Evolutionary conservation across 2,329 filamentous ascomycete genomes (phyloP), one percentile per base, ranked within the genome.

Genomic region (Daldinia sp.): DNA sequence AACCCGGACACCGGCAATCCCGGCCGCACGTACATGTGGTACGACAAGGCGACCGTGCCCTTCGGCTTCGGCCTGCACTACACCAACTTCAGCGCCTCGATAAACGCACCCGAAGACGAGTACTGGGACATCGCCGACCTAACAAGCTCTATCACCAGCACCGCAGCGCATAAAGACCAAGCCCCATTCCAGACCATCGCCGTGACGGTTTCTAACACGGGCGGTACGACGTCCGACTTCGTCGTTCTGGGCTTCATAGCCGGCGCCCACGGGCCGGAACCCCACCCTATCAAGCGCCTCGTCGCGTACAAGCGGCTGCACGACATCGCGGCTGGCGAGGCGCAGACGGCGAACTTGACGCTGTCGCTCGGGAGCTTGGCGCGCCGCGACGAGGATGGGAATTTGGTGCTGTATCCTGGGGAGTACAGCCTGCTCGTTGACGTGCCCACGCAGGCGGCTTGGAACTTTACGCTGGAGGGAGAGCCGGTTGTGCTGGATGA

Each of bases 11-110:
- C 59, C 12, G 74, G 74, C 1, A 82, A 77, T 44, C 83, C 83
- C 2, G 83, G 84, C 1, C 76, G 83, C 12, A 86, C 84, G 5
- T 86, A 86, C 72, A 82, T 80, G 71, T 86, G 83, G 83, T 86
- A 83, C 73, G 78, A 80, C n/a, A 77, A 78, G n/a, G 78, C 74
- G 0, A 76, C 83, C 20, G 80, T 81, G 56, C 79, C 79, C 1
- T 86, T 85, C 69, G 84, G 83, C 4, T 79, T 77, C 67, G 84
- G 84, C 1, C 71, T 85, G 48, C 82, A 85, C 73, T 85, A 86
- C 77, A 85, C 83, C 39, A 82, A 79, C 44, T 85, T 85, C 65
- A 67, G 58, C 13, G 48, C 69, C 18, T 60, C 68, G 13, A 62
- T 73, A 33, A 48, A 13, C 44, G 59, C 55, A 4, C 60, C 56